phyloP scores from a whole-genome alignment of 75 land plant species.

The Cupressus sempervirens region DNA sequence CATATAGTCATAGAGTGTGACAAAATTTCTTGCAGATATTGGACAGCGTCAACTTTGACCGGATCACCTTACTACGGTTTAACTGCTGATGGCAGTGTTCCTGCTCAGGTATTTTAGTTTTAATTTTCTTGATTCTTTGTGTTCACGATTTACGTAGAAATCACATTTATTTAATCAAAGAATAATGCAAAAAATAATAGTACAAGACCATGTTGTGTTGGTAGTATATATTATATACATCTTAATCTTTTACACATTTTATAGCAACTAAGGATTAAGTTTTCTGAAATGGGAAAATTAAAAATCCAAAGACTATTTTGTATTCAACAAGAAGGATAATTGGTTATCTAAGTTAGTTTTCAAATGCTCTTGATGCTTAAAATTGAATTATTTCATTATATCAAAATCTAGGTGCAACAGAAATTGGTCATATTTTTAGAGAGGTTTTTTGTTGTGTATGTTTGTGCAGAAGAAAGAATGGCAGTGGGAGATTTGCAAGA shows the following conservation, averaged over 20 bases:
- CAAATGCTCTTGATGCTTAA: not conserved
- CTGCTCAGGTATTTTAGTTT: conserved; percentile 28
- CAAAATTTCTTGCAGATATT: conserved; percentile 26
- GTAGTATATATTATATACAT: not conserved
- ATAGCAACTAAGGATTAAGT: not conserved
- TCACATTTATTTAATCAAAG: not conserved
- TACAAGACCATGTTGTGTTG: not conserved
- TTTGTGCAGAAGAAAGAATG: not conserved
- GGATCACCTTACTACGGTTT: conserved; percentile 47
- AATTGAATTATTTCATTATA: not conserved
- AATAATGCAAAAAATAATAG: not conserved
- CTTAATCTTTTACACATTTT: not conserved
- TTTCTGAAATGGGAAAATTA: not conserved
- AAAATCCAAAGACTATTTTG: not conserved
- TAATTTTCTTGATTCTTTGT: not conserved
- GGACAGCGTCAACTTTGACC: conserved; percentile 36
- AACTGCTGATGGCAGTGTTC: conserved; percentile 34
- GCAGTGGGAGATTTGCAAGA: not conserved
- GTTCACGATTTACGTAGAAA: not conserved
- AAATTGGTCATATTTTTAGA: not conserved
- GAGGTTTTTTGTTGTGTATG: not conserved
- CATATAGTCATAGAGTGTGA: not conserved
- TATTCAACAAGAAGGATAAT: not conserved
- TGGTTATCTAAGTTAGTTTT: not conserved
- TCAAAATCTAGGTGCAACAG: not conserved